phyloP scores from a whole-genome alignment of 495 filamentous ascomycete genomes.

The Xylaria intraflava region DNA sequence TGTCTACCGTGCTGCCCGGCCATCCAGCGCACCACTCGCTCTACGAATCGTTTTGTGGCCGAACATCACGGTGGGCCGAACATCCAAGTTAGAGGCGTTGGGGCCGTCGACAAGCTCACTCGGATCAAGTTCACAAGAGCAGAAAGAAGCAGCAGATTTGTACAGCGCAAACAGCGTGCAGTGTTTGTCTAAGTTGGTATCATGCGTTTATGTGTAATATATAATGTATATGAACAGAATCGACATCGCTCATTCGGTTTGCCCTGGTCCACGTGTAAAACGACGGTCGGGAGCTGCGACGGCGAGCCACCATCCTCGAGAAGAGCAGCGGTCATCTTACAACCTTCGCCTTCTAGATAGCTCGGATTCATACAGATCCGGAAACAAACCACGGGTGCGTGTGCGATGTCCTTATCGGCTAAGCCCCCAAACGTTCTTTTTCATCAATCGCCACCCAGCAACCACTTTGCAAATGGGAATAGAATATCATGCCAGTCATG shows the following conservation, averaged over 20 bases:
- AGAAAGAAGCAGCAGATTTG: background rate
- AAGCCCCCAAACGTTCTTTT: background rate
- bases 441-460: background rate
- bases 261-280: background rate
- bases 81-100: no score
- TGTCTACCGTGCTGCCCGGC: no score
- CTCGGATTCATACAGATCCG: background rate
- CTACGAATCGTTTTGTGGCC: no score
- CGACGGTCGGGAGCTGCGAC: background rate
- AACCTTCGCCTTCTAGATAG: no score
- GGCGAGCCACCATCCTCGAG: background rate
- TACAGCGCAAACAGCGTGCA: background rate
- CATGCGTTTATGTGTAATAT: background rate
- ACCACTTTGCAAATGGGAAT: slow-evolving; percentile 13
- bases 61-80: no score
- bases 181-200: background rate
- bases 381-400: background rate
- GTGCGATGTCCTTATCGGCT: background rate
- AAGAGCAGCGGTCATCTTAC: background rate
- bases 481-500: slow-evolving; percentile 24
- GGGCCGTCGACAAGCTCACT: no score
- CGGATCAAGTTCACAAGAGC: no score
- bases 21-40: no score
- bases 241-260: background rate
- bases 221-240: slow-evolving; percentile 9